phyloP scores from a whole-genome alignment of 441 rosid genomes.

The Adansonia rubrostipa region DNA sequence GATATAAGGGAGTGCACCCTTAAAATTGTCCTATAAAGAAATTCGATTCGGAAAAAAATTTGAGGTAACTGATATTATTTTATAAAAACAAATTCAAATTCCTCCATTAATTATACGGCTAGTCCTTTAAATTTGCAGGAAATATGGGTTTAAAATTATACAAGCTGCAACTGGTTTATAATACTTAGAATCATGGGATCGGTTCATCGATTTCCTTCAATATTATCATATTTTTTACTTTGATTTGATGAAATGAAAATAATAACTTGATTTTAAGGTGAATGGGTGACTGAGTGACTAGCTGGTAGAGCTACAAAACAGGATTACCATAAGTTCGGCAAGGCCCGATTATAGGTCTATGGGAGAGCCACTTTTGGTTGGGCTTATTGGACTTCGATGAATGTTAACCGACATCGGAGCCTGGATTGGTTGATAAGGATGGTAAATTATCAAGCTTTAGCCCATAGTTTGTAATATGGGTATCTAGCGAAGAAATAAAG shows the following conservation, averaged over 20 bases:
- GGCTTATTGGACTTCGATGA: constrained; percentile 66
- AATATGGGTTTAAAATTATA: constrained; percentile 28
- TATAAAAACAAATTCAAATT: too few relatives aligned
- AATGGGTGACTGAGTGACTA: constrained; percentile 54
- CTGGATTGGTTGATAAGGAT: constrained; percentile 58
- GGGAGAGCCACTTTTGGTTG: constrained; percentile 61
- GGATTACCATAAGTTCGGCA: constrained; percentile 43
- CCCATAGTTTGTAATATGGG: background rate
- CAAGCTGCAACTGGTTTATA: too few relatives aligned
- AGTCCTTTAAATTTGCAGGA: constrained; percentile 33
- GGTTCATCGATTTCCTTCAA: too few relatives aligned
- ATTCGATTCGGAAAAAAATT: too few relatives aligned
- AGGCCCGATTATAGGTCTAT: constrained; percentile 50
- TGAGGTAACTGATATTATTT: too few relatives aligned
- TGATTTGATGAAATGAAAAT: too few relatives aligned
- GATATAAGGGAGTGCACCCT: too few relatives aligned
- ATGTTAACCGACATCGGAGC: constrained; percentile 47
- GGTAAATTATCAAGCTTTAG: constrained; percentile 41
- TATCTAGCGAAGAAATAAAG: background rate
- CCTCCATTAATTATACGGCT: background rate
- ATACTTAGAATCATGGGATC: too few relatives aligned
- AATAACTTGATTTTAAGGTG: constrained; percentile 36
- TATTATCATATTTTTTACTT: too few relatives aligned
- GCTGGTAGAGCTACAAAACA: constrained; percentile 44
- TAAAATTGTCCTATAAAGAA: too few relatives aligned